Percentiles rank a stretch among this genome's conserved stretches.
phyloP scores from a whole-genome alignment of 305 asterid species.

The Fraxinus dipetala region DNA sequence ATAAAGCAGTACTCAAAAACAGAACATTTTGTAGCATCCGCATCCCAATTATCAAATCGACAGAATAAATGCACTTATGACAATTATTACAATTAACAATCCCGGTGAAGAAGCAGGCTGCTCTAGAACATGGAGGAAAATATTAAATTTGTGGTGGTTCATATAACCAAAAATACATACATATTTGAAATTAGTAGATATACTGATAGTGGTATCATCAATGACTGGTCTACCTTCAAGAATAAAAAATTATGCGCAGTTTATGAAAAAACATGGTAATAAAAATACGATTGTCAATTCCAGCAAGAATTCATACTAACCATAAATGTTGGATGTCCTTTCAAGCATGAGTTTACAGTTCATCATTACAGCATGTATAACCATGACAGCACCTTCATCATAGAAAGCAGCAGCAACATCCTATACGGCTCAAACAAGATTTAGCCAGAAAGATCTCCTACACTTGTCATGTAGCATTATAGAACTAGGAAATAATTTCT shows the following conservation, averaged over 20 bases:
- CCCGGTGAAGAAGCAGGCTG: background rate
- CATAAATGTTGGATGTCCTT: conserved; percentile 86
- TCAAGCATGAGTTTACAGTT: conserved; percentile 91
- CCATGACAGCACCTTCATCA: conserved; percentile 95
- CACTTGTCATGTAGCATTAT: conserved; percentile 1
- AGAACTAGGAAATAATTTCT: conserved; percentile 20
- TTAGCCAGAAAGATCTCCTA: conserved; percentile 27
- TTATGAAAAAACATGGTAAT: background rate
- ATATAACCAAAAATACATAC: background rate
- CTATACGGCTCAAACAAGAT: conserved; percentile 43
- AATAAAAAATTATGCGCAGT: conserved; percentile 2
- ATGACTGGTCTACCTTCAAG: background rate
- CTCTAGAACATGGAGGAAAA: background rate
- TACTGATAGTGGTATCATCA: background rate
- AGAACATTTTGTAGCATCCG: background rate
- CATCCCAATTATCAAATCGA: background rate
- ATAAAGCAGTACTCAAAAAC: conserved; percentile 4
- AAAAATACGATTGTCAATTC: conserved; percentile 2
- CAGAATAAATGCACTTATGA: background rate
- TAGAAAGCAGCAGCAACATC: conserved; percentile 85
- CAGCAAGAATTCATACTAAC: conserved; percentile 46
- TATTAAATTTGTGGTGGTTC: conserved; percentile 1
- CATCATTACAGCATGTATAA: conserved; percentile 87
- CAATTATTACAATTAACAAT: background rate
- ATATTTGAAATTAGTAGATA: background rate